phyloP scores from a whole-genome alignment of 441 rosid species.

The Daphne laureola region DNA sequence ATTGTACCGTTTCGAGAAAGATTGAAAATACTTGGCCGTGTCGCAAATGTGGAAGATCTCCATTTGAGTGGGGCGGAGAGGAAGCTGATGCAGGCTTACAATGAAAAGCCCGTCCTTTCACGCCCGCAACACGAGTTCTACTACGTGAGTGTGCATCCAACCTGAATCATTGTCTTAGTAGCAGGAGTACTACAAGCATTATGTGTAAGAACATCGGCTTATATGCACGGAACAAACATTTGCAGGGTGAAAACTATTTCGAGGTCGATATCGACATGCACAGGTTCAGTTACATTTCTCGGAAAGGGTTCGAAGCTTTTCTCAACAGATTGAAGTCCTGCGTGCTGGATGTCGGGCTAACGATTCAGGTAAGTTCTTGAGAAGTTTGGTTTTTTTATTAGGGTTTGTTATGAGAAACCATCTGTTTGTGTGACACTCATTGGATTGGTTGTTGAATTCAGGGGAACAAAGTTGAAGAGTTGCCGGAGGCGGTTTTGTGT shows the following conservation, averaged over 20 bases:
- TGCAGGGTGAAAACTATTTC: slow-evolving; percentile 69
- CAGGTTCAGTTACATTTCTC: slow-evolving; percentile 74
- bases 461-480: slow-evolving; percentile 77
- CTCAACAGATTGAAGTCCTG: slow-evolving; percentile 67
- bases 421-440: background rate
- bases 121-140: slow-evolving; percentile 87
- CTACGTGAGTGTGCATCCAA: slow-evolving; percentile 30
- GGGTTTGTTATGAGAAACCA: too few relatives aligned
- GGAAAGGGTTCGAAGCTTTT: slow-evolving; percentile 88
- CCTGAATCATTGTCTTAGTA: background rate
- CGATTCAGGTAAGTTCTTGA: slow-evolving; percentile 65
- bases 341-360: slow-evolving; percentile 75
- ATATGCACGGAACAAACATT: background rate
- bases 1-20: slow-evolving; percentile 65
- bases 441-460: slow-evolving; percentile 26
- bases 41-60: slow-evolving; percentile 77
- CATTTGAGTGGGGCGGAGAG: slow-evolving; percentile 75
- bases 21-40: slow-evolving; percentile 85
- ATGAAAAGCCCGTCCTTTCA: slow-evolving; percentile 92
- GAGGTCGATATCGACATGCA: slow-evolving; percentile 94
- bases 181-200: background rate
- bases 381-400: too few relatives aligned
- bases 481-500: slow-evolving; percentile 77
- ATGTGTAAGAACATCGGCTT: background rate
- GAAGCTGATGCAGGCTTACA: slow-evolving; percentile 86